phyloP scores from a whole-genome alignment of 164 flowering plant genomes.

The Stephania yunnanensis region DNA sequence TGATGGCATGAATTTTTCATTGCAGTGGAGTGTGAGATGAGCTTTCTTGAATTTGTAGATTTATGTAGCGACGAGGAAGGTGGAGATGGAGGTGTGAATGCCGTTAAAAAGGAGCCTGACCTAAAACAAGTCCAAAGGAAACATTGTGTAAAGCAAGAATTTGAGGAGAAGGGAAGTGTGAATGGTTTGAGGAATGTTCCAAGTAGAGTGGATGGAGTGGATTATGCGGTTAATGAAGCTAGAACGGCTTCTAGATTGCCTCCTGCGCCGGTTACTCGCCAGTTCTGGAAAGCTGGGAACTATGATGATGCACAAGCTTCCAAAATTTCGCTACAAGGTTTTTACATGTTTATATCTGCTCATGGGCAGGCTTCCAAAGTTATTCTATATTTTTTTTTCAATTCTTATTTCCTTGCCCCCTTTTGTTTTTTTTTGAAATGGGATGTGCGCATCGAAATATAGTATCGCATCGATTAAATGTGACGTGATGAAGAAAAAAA shows the following conservation, averaged over 20 bases:
- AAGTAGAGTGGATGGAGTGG: constrained; percentile 43
- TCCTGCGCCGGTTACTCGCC: constrained; percentile 68
- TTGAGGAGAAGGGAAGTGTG: constrained; percentile 33
- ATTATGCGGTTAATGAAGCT: constrained; percentile 36
- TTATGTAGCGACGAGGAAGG: constrained; percentile 40
- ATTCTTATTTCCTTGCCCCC: too few relatives aligned
- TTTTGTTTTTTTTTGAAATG: too few relatives aligned
- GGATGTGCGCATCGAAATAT: too few relatives aligned
- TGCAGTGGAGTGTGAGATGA: constrained; percentile 37
- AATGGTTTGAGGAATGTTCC: constrained; percentile 30
- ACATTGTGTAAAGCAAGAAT: constrained; percentile 25
- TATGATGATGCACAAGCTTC: constrained; percentile 39
- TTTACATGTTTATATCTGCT: neutral
- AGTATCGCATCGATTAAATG: too few relatives aligned
- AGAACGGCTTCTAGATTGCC: constrained; percentile 40
- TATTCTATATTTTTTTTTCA: too few relatives aligned
- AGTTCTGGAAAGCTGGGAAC: constrained; percentile 93
- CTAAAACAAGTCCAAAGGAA: constrained; percentile 15
- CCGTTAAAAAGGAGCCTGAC: constrained; percentile 34
- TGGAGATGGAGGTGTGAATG: constrained; percentile 23
- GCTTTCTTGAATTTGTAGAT: constrained; percentile 30
- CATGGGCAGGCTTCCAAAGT: too few relatives aligned
- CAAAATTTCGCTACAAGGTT: constrained; percentile 41
- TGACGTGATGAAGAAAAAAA: too few relatives aligned
- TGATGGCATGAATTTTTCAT: neutral